phyloP scores from a whole-genome alignment of 2,329 filamentous ascomycete species.

The Penicillium sp. region DNA sequence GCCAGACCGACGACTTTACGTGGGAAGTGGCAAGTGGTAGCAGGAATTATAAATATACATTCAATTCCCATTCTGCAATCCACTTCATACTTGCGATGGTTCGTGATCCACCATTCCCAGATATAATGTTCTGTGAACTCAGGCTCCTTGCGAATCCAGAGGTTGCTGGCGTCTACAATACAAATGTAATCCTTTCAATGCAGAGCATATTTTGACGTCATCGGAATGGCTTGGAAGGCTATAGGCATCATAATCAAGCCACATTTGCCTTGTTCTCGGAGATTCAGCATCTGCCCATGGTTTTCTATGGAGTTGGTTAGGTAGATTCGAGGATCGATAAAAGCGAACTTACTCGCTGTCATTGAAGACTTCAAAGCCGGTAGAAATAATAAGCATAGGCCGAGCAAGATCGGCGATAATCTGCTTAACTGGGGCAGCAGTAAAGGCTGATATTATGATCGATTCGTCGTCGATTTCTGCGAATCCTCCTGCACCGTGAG shows the following conservation, averaged over 20 bases:
- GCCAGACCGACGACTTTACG: no score
- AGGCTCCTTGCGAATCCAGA: slow-evolving; percentile 11
- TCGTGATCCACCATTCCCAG: not conserved
- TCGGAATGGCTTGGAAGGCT: slow-evolving; percentile 15
- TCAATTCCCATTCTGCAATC: slow-evolving; percentile 1
- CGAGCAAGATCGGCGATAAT: slow-evolving; percentile 21
- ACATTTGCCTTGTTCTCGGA: slow-evolving; percentile 20
- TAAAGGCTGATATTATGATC: slow-evolving; percentile 18
- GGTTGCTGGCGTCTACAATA: slow-evolving; percentile 16
- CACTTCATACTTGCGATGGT: slow-evolving; percentile 1
- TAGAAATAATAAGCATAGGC: slow-evolving; percentile 19
- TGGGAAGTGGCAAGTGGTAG: no score
- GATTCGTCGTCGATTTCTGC: slow-evolving; percentile 19
- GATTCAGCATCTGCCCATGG: slow-evolving; percentile 20
- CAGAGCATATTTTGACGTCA: slow-evolving; percentile 15
- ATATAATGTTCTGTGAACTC: slow-evolving; percentile 9
- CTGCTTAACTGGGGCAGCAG: slow-evolving; percentile 20
- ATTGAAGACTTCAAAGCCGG: slow-evolving; percentile 16
- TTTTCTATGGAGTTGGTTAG: slow-evolving; percentile 15
- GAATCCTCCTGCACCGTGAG: slow-evolving; percentile 18
- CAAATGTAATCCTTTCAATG: slow-evolving; percentile 16
- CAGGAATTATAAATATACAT: slow-evolving; percentile 6
- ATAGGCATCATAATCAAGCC: slow-evolving; percentile 17
- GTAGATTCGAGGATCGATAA: slow-evolving; percentile 36
- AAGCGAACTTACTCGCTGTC: slow-evolving; percentile 15